Base-by-base conservation (phyloP, 164 flowering plant species). In the Warburgia ugandensis region DNA sequence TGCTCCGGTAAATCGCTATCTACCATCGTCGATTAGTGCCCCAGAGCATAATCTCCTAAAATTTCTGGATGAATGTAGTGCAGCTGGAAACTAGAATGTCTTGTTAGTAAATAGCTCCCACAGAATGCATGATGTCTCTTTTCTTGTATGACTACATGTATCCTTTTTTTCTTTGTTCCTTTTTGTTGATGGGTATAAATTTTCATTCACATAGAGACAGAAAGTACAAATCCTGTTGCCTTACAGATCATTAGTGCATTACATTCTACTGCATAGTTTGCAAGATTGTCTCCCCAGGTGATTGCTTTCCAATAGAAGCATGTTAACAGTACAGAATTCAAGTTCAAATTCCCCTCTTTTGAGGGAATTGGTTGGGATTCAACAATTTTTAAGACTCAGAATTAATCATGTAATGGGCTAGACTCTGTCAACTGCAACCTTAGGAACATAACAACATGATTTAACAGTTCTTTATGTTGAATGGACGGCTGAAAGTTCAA, bases 1-100 rank as follows among this genome's bases (percentile, higher is more conserved):
- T 10, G 48, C 55, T 20, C 68, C 38, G 8, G 36, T 80, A 1
- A 74, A 68, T 31, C 77, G 88, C 41, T 23, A 45, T 35, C 76
- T 79, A 38, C 59, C 87, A 28, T 90, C 97, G 60, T 84, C 97
- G 16, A 39, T 75, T n/a, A 84, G 97, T 72, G 97, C 94, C 27
- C 97, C 97, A 25, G 97, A 90, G 62, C 89, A 84, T 56, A 73
- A 76, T 59, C 42, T 83, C 29, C 55, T 81, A 31, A 73, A 81
- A 23, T 71, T 90, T 29, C 83, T 90, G 2, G 94, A 90, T 49
- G 95, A 86, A 65, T 84, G 80, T 29, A 78, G 75, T 50, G 64
- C 77, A 19, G 65, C 89, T 33, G 77, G 77, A 42, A 27, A 45
- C 19, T 45, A 33, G 58, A 30, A 17, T 54, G n/a, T 26, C 37